Conservation (phyloP, 1,284 basidiomycete genomes). For the Hymenochaete sp. region DNA sequence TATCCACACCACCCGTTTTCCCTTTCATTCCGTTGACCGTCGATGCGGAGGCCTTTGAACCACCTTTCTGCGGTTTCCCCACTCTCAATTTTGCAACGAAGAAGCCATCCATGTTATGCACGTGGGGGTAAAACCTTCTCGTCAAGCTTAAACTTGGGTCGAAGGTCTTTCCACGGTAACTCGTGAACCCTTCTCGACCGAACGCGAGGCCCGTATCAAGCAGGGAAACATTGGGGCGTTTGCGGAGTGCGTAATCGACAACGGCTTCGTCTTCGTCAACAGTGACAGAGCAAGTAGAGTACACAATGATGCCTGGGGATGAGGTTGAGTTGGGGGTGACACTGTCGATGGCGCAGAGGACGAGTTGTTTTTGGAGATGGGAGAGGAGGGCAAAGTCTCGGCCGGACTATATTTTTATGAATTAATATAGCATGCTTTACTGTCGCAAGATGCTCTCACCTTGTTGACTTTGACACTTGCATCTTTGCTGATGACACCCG, state of each 20-base stretch:
- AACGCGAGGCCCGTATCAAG: slow-evolving; percentile 93
- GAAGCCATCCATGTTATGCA: slow-evolving; percentile 97
- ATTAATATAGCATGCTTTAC: not conserved
- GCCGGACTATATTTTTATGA: slow-evolving; percentile 53
- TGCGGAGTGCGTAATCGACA: slow-evolving; percentile 96
- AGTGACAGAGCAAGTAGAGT: slow-evolving; percentile 97
- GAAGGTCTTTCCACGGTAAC: slow-evolving; percentile 86
- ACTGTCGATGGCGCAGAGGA: slow-evolving; percentile 97
- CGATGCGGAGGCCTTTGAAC: slow-evolving; percentile 23
- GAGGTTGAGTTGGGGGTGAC: slow-evolving; percentile 84
- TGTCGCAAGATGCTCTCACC: slow-evolving; percentile 36
- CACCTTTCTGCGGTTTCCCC: slow-evolving; percentile 58
- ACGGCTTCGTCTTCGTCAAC: slow-evolving; percentile 99
- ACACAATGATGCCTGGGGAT: slow-evolving; percentile 85
- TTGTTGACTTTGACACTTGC: slow-evolving; percentile 98
- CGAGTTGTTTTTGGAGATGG: slow-evolving; percentile 97
- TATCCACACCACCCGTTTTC: slow-evolving; percentile 26
- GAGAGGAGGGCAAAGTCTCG: slow-evolving; percentile 92
- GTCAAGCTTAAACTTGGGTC: slow-evolving; percentile 75
- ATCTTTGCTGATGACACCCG: slow-evolving; percentile 98
- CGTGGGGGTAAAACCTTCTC: slow-evolving; percentile 85
- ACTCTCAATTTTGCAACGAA: slow-evolving; percentile 98
- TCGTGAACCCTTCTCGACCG: slow-evolving; percentile 86
- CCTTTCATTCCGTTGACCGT: slow-evolving; percentile 31
- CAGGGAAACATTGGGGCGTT: slow-evolving; percentile 91